phyloP scores from a whole-genome alignment of 257 asterid genomes.

The Verbena officinalis region DNA sequence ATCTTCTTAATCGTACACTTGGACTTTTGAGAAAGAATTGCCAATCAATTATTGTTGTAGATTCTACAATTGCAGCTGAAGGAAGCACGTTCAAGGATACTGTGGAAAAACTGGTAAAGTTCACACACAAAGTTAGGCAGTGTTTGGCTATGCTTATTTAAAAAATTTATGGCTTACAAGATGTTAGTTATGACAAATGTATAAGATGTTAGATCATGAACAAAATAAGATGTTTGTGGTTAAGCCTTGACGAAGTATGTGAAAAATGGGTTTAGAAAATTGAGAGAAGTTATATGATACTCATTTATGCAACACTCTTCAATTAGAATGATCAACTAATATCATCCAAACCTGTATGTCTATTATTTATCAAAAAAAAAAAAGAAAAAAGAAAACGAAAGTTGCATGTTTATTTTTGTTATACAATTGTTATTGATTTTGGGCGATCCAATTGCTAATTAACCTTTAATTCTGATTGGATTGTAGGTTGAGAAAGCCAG shows the following conservation, averaged over 20 bases:
- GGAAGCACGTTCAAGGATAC: slow-evolving; percentile 67
- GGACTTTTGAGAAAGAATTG: slow-evolving; percentile 92
- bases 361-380: too few relatives aligned
- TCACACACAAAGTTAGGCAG: slow-evolving; percentile 2
- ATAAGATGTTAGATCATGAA: too few relatives aligned
- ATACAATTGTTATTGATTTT: too few relatives aligned
- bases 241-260: neutral
- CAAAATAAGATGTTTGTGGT: neutral
- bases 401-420: too few relatives aligned
- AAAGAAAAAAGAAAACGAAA: too few relatives aligned
- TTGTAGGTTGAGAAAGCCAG: slow-evolving; percentile 56
- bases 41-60: slow-evolving; percentile 68
- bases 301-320: neutral
- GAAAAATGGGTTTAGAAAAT: neutral
- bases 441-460: too few relatives aligned
- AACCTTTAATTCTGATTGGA: neutral
- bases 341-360: too few relatives aligned
- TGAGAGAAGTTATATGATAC: neutral
- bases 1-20: slow-evolving; percentile 96
- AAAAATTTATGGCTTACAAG: too few relatives aligned
- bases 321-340: neutral
- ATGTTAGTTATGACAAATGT: too few relatives aligned
- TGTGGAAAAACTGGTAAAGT: slow-evolving; percentile 78
- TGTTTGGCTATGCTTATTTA: too few relatives aligned
- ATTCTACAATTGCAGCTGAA: slow-evolving; percentile 81